Percentiles rank a stretch among this genome's conserved stretches.
phyloP scores from a whole-genome alignment of 1,284 basidiomycete genomes.

The Vanrija sp. region DNA sequence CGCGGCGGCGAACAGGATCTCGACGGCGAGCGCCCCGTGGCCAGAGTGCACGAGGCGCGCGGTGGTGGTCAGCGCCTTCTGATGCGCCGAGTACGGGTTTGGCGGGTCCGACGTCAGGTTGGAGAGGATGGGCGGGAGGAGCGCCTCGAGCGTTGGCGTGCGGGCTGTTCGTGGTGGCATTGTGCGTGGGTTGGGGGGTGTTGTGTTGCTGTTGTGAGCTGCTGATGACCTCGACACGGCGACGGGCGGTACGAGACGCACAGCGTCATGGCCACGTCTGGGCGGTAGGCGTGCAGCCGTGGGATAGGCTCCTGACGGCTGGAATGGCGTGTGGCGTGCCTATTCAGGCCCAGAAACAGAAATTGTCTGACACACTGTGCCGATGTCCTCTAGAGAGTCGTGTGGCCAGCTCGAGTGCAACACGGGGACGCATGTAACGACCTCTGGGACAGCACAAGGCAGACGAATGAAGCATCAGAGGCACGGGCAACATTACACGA shows the following conservation, averaged over 20 bases:
- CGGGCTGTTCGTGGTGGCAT: slow-evolving; percentile 42
- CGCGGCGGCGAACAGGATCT: slow-evolving; percentile 80
- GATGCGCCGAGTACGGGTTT: slow-evolving; percentile 82
- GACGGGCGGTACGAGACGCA: too few relatives aligned
- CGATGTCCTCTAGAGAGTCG: too few relatives aligned
- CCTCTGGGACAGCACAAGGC: too few relatives aligned
- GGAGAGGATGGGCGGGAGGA: slow-evolving; percentile 46
- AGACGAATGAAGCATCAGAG: too few relatives aligned
- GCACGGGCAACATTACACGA: too few relatives aligned
- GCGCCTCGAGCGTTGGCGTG: slow-evolving; percentile 34
- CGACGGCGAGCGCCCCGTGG: slow-evolving; percentile 74
- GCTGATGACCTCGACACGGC: too few relatives aligned
- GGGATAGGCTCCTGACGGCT: too few relatives aligned
- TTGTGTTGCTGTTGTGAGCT: not conserved
- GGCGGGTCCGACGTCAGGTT: slow-evolving; percentile 37
- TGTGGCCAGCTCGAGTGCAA: too few relatives aligned
- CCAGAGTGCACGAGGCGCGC: slow-evolving; percentile 73
- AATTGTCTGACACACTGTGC: too few relatives aligned
- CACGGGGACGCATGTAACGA: too few relatives aligned
- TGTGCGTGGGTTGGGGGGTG: not conserved
- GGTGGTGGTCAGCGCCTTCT: slow-evolving; percentile 89
- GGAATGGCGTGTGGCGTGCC: too few relatives aligned
- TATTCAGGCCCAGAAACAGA: too few relatives aligned
- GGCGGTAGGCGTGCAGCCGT: not conserved
- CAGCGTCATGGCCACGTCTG: not conserved